A percentile compares a stretch with the other conserved stretches of the same genome.
These are phyloP conservation scores for Blastomyces parvus DNA, from an alignment of 2,329 filamentous ascomycete species.

Conservation along the genomic window DNA sequence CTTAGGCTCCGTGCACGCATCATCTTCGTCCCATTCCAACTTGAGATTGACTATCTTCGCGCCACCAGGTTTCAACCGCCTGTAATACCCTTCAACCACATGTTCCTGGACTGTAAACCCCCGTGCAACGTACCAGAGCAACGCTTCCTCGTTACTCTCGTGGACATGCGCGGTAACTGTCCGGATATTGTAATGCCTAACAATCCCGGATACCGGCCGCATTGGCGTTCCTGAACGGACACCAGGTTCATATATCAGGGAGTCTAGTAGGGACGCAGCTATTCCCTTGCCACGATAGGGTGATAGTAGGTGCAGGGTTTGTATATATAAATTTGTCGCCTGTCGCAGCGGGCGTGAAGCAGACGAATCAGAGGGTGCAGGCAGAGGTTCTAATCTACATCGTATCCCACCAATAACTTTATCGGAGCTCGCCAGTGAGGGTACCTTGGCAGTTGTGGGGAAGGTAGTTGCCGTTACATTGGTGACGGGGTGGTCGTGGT, in stretches of 20 bases:
- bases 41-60: slow-evolving; percentile 40
- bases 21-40: slow-evolving; percentile 25
- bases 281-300: slow-evolving; percentile 51
- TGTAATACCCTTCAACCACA: slow-evolving; percentile 49
- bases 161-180: slow-evolving; percentile 55
- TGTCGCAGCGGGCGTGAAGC: slow-evolving; percentile 12
- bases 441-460: slow-evolving; percentile 15
- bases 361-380: neutral
- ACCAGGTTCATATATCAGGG: slow-evolving; percentile 26
- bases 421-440: slow-evolving; percentile 22
- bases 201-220: slow-evolving; percentile 26
- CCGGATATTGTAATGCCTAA: slow-evolving; percentile 42
- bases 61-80: slow-evolving; percentile 46
- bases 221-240: slow-evolving; percentile 1
- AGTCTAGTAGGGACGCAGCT: slow-evolving; percentile 46
- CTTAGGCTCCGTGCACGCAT: slow-evolving; percentile 9
- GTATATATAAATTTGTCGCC: slow-evolving; percentile 48
- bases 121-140: slow-evolving; percentile 52
- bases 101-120: slow-evolving; percentile 45
- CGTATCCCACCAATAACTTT: slow-evolving; percentile 42
- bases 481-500: slow-evolving; percentile 40
- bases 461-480: slow-evolving; percentile 17
- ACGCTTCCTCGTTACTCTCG: slow-evolving; percentile 50
- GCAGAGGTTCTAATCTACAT: slow-evolving; percentile 37
- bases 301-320: slow-evolving; percentile 50